A percentile compares a stretch with the other conserved stretches of the same genome.
These are phyloP conservation scores for Apophysomyces elegans DNA, from an alignment of 371 early-diverging fungal species.

Conservation along the genomic window DNA sequence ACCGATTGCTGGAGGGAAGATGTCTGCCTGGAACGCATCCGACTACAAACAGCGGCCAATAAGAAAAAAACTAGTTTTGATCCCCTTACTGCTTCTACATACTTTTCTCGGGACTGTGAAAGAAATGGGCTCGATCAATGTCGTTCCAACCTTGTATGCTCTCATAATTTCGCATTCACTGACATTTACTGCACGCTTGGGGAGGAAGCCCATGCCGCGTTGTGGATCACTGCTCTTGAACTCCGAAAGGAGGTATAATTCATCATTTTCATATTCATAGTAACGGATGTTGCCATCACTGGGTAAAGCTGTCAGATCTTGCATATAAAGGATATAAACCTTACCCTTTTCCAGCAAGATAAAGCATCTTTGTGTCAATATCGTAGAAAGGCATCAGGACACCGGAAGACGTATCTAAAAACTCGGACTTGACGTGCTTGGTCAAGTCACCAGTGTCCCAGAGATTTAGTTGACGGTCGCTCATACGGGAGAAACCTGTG, in stretches of 20 bases:
- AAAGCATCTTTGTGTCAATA: constrained; percentile 86
- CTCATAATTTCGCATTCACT: constrained; percentile 90
- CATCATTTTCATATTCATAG: constrained; percentile 92
- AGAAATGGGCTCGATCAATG: constrained; percentile 92
- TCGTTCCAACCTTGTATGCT: constrained; percentile 89
- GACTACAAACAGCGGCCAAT: constrained; percentile 57
- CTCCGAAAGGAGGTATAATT: constrained; percentile 81
- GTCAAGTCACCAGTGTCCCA: constrained; percentile 84
- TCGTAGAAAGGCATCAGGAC: constrained; percentile 97
- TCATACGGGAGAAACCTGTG: constrained; percentile 93
- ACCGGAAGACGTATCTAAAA: constrained; percentile 93
- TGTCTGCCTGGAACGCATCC: constrained; percentile 96
- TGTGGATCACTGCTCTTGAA: constrained; percentile 92
- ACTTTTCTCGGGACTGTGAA: constrained; percentile 97
- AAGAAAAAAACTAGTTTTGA: not conserved
- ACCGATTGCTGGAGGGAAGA: constrained; percentile 88
- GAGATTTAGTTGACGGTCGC: constrained; percentile 90
- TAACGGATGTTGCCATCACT: constrained; percentile 98
- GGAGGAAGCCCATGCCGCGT: constrained; percentile 90
- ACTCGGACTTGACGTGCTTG: constrained; percentile 78
- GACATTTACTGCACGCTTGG: constrained; percentile 90
- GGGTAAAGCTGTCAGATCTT: constrained; percentile 15
- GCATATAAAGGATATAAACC: constrained; percentile 9
- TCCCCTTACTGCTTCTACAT: constrained; percentile 16
- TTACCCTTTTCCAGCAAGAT: constrained; percentile 93